A percentile compares a stretch with the other conserved stretches of the same genome.
Conservation (phyloP, 2,329 filamentous ascomycete genomes). For the Verticillium alfalfae region DNA sequence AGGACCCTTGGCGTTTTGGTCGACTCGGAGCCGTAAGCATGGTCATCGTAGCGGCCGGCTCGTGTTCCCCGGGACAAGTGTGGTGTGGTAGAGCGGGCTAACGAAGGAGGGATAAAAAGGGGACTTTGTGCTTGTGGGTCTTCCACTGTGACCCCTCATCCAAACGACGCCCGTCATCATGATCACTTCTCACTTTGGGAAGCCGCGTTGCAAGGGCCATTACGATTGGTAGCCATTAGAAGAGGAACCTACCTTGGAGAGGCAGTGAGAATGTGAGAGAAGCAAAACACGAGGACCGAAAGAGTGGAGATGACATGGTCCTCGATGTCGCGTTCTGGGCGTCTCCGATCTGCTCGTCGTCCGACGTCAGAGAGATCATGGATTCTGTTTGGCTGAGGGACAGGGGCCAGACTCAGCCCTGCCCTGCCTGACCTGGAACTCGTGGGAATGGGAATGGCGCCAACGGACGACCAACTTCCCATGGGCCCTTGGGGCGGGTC, state of each 20-base stretch:
- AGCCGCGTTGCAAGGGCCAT: not conserved
- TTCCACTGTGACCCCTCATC: not conserved
- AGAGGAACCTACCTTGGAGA: not conserved
- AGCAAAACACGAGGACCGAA: not conserved
- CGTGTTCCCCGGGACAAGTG: not conserved
- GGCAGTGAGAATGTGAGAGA: not conserved
- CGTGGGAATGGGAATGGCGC: not conserved
- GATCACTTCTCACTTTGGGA: not conserved
- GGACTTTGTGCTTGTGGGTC: not conserved
- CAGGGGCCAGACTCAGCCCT: not conserved
- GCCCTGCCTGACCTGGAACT: not conserved
- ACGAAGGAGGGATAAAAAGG: not conserved
- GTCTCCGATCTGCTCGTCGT: conserved; percentile 8
- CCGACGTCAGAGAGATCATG: conserved; percentile 7
- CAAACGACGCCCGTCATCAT: not conserved
- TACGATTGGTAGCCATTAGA: not conserved
- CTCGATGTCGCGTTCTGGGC: not conserved
- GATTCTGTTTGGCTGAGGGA: not conserved
- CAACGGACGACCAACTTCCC: too few relatives aligned
- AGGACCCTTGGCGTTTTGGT: not conserved
- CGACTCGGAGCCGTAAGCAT: not conserved
- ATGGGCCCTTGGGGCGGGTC: not conserved
- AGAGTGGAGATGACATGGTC: not conserved
- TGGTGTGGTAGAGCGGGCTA: not conserved
- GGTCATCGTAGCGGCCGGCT: not conserved